These are phyloP conservation scores for Botryotinia convoluta DNA, from an alignment of 2,329 filamentous ascomycete species.

Conservation along the genomic window DNA sequence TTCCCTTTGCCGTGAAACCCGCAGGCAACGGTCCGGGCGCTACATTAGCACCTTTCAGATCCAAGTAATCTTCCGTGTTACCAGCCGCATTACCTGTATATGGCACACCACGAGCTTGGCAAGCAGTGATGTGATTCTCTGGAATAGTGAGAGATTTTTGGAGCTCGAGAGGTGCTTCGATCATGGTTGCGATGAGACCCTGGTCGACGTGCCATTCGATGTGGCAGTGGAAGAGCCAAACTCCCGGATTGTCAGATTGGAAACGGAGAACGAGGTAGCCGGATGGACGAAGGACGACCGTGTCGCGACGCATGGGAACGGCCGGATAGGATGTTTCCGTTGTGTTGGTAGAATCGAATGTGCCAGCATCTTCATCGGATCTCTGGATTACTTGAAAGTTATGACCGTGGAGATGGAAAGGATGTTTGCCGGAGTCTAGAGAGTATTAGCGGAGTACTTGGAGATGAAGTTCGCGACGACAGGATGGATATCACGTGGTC, in stretches of 20 bases:
- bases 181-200: slow-evolving; percentile 63
- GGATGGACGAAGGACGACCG: slow-evolving; percentile 60
- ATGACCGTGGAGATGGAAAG: slow-evolving; percentile 74
- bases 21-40: slow-evolving; percentile 32
- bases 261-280: slow-evolving; percentile 70
- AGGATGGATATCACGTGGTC: not conserved
- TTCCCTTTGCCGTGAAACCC: slow-evolving; percentile 36
- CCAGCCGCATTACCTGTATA: slow-evolving; percentile 71
- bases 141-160: slow-evolving; percentile 54
- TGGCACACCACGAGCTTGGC: slow-evolving; percentile 50
- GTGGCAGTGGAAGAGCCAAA: slow-evolving; percentile 78
- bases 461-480: not conserved
- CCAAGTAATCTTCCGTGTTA: slow-evolving; percentile 61
- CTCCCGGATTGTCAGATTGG: slow-evolving; percentile 63
- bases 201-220: slow-evolving; percentile 73
- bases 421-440: slow-evolving; percentile 64
- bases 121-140: slow-evolving; percentile 54
- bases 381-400: slow-evolving; percentile 67
- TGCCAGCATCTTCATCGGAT: slow-evolving; percentile 55
- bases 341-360: slow-evolving; percentile 48
- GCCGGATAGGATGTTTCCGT: slow-evolving; percentile 49
- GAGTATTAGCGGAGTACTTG: not conserved
- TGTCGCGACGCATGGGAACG: slow-evolving; percentile 66
- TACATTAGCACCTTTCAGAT: slow-evolving; percentile 53
- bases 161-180: slow-evolving; percentile 37